phyloP scores from a whole-genome alignment of 306 rosid genomes.

The Calophaca sinica region DNA sequence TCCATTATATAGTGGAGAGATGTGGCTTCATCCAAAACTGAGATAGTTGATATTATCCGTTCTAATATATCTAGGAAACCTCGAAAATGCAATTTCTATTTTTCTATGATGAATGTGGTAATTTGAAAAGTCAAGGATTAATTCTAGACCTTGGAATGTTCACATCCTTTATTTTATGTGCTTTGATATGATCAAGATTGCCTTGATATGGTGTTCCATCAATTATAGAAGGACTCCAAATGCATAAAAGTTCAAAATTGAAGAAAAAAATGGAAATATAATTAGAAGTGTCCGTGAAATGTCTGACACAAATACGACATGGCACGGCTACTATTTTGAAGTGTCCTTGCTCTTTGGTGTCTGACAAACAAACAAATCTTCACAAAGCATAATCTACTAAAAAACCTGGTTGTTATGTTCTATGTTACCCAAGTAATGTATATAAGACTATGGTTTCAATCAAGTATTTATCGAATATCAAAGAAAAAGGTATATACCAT shows the following conservation, averaged over 20 bases:
- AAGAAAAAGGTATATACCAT: slow-evolving; percentile 17
- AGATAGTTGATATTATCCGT: too few species aligned
- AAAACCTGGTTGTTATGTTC: slow-evolving; percentile 4
- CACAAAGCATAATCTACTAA: slow-evolving; percentile 33
- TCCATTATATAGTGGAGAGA: not conserved
- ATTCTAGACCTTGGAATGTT: too few species aligned
- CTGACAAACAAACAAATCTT: slow-evolving; percentile 1
- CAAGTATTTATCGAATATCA: slow-evolving; percentile 1
- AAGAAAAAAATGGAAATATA: not conserved
- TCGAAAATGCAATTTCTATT: not conserved
- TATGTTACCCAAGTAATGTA: not conserved
- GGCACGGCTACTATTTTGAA: not conserved
- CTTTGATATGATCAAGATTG: too few species aligned
- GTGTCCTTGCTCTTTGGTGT: not conserved
- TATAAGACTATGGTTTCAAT: not conserved
- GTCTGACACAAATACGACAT: not conserved
- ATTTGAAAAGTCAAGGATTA: too few species aligned
- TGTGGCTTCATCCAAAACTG: not conserved
- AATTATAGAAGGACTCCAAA: not conserved
- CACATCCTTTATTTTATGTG: too few species aligned
- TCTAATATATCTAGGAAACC: not conserved
- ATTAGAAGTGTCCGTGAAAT: not conserved
- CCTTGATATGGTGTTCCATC: not conserved
- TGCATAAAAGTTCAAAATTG: not conserved
- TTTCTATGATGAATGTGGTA: not conserved